Evolutionary conservation across 805 yeast species (phyloP), one percentile per base, ranked within the genome.

Genomic region (Myxozyma geophila): DNA sequence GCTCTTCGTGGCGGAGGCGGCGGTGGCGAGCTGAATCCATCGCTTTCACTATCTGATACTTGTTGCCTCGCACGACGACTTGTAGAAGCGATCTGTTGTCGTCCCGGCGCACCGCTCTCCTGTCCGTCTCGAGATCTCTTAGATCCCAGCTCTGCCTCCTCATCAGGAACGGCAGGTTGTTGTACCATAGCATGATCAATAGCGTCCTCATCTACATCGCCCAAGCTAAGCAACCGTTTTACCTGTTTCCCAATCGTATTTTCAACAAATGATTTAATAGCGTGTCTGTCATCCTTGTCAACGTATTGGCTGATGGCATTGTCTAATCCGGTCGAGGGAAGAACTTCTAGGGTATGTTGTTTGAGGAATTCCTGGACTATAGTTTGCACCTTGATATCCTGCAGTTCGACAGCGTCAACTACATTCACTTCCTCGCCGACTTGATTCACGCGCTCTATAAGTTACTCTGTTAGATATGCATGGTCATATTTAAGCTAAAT

Each of bases 261-360:
- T 17, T 76, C 78, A 1, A 78, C 78, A 62, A 75, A 75, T 56
- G 67, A 51, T 56, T 83, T 85, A 56, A 93, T 77, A 0, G 92
- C 85, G 41, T 79, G 77, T 71, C 87, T 89, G 73, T 92, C 97
- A 64, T 92, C 97, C 68, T 89, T 90, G 50, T 87, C 91, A 3
- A 95, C 86, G 73, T 85, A 88, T 60, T 81, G 82, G 58, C 83
- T 82, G 1, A 95, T 83, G 0, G 96, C 93, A 40, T 86, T 84
- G 54, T 85, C 85, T 74, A 92, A 81, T 0, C 95, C 96, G 10
- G 79, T 75, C 67, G 89, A 93, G 0, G 91, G 89, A n/a, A 93
- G 75, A 50, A 93, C 75, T 2, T 86, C 80, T 50, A 93, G 77
- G 59, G 85, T 83, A 59, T 89, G 83, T 48, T 86, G 86, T 44